phyloP scores from a whole-genome alignment of 345 rosid genomes.

The Cardamine chenopodiifolia region DNA sequence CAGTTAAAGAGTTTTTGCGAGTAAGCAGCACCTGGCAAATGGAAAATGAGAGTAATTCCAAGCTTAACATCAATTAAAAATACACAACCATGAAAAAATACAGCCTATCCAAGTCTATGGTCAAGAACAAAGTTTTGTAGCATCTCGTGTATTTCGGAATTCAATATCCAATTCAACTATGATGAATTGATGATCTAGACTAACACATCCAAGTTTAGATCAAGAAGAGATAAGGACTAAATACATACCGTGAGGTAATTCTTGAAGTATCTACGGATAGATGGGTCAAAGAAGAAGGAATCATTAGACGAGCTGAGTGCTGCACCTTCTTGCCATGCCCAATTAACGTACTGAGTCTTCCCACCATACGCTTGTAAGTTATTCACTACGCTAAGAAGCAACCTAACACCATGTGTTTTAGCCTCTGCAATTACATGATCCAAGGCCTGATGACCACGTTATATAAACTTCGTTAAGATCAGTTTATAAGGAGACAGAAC shows the following conservation, averaged over 20 bases:
- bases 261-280: conserved; percentile 85
- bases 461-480: conserved; percentile 14
- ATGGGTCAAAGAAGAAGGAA: conserved; percentile 96
- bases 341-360: conserved; percentile 89
- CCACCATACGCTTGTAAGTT: conserved; percentile 93
- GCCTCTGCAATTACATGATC: conserved; percentile 95
- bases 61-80: not conserved
- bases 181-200: not conserved
- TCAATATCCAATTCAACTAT: not conserved
- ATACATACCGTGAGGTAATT: conserved; percentile 61
- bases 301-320: conserved; percentile 92
- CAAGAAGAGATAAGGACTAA: conserved; percentile 13
- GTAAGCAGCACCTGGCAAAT: conserved; percentile 66
- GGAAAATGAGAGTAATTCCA: conserved; percentile 25
- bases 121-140: not conserved
- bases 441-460: conserved; percentile 75
- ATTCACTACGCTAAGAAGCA: conserved; percentile 85
- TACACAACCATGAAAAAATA: too few relatives aligned
- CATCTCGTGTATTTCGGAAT: not conserved
- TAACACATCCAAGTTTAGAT: not conserved
- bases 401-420: conserved; percentile 62
- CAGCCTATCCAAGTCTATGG: conserved; percentile 2
- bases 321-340: conserved; percentile 99
- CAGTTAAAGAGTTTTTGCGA: conserved; percentile 85
- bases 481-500: not conserved